Base-by-base conservation (phyloP, 257 asterid genomes). In the Coffea canephora region DNA sequence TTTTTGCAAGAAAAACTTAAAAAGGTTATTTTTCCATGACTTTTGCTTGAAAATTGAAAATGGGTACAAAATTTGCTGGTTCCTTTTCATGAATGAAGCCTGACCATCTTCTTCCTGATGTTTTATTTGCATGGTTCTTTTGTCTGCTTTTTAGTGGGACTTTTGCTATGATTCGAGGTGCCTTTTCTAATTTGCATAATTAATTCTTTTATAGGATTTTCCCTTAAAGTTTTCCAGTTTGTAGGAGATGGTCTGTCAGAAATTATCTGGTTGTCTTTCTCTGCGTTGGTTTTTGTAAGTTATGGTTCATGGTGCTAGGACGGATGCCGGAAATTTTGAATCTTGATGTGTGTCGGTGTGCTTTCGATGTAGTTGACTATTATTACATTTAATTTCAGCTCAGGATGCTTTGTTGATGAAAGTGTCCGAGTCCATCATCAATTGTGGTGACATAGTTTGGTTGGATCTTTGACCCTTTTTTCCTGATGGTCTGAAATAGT, bases 341-440 rank as follows among this genome's bases (percentile, higher is more conserved):
- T 52, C 46, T 69, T 80, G 81, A 70, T 54, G 69, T 41, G 23
- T 19, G 70, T 43, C 8, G 4, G 13, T 39, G 78, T 71, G 72
- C 71, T 79, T 16, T 34, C 52, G 62, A 73, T 74, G 45, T 21
- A 74, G 15, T 52, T 74, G 72, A 19, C 48, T 23, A 57, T 49
- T 23, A 34, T 36, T 59, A 43, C 48, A 39, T 69, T 19, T 65
- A 54, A 68, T 71, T 45, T 41, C 74, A 31, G 41, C 46, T 13
- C 46, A n/a, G 34, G 19, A 36, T 50, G 55, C 73, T 41, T 74
- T 54, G 73, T 49, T 50, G 72, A 59, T 55, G 73, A 61, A 39
- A 66, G 68, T 67, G 55, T 87, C 70, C 70, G 76, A 45, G 64
- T 74, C 18, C 69, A 80, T 49, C 75, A 78, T 66, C 83, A 80